Evolutionary conservation across 169 alveolate genomes (phyloP).

Genomic region (Neospora caninum): DNA sequence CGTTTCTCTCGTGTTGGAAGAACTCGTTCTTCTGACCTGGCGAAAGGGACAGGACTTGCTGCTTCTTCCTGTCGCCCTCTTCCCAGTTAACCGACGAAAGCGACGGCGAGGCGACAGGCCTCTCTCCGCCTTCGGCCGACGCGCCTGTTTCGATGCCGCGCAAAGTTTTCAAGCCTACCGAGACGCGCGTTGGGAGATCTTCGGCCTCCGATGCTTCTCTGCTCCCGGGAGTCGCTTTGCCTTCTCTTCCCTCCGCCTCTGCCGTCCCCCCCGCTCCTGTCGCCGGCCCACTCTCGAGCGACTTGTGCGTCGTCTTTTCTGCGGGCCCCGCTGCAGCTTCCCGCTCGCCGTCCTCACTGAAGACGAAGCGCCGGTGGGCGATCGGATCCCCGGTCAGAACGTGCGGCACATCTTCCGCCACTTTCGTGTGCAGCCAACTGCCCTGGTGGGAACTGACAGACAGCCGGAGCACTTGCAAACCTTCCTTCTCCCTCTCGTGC

Average conservation of each 20-base stretch:
- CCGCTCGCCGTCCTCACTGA: not conserved
- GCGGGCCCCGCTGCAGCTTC: not conserved
- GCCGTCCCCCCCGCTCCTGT: not conserved
- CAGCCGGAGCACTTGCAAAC: slow-evolving; percentile 33
- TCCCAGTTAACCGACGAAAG: not conserved
- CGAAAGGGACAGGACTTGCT: not conserved
- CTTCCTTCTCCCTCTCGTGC: not conserved
- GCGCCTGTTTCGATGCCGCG: not conserved
- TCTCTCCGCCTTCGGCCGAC: not conserved
- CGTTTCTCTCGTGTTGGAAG: not conserved
- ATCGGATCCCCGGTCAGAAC: slow-evolving; percentile 21
- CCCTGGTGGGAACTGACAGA: slow-evolving; percentile 25
- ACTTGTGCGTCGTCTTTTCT: not conserved
- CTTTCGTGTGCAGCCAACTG: slow-evolving; percentile 42
- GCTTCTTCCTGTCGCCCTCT: not conserved
- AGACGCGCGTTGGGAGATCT: not conserved
- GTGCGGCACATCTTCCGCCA: slow-evolving; percentile 42
- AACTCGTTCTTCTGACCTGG: not conserved
- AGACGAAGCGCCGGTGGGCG: not conserved
- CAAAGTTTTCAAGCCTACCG: not conserved
- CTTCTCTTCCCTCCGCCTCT: not conserved
- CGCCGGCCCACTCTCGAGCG: not conserved
- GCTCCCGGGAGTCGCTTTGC: not conserved
- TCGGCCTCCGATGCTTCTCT: not conserved
- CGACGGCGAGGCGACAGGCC: not conserved